Conservation (phyloP, 2,329 filamentous ascomycete species). For the Ceratocystiopsis minuta region DNA sequence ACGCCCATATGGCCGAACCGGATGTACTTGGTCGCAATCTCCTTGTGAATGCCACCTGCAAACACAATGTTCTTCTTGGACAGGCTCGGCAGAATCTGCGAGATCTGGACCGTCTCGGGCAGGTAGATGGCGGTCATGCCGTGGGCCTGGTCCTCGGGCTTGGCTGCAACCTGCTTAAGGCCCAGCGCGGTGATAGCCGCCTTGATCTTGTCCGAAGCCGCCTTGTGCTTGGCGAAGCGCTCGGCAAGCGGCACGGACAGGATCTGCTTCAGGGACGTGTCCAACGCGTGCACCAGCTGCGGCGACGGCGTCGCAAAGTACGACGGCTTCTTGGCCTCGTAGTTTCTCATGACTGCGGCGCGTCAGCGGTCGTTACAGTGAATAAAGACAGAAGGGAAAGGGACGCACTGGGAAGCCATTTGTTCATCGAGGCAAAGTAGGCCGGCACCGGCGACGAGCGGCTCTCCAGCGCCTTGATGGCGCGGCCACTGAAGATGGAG, state of each 20-base stretch:
- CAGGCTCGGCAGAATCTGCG: conserved; percentile 71
- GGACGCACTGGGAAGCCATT: conserved; percentile 73
- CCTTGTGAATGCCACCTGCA: conserved; percentile 88
- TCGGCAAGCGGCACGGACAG: conserved; percentile 62
- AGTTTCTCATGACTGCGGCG: conserved; percentile 79
- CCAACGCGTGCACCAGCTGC: conserved; percentile 79
- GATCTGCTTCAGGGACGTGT: conserved; percentile 78
- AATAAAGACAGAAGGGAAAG: background rate
- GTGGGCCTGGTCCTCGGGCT: conserved; percentile 82
- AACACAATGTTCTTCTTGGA: conserved; percentile 81
- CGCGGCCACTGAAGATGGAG: conserved; percentile 78
- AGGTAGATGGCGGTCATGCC: conserved; percentile 97
- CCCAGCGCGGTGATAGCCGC: conserved; percentile 63
- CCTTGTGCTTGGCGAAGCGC: conserved; percentile 66
- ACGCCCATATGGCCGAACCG: conserved; percentile 97
- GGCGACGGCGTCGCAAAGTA: conserved; percentile 97
- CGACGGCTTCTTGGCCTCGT: conserved; percentile 90
- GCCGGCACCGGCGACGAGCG: conserved; percentile 67
- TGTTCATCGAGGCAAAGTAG: conserved; percentile 94
- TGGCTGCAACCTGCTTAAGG: conserved; percentile 67
- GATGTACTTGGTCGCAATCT: conserved; percentile 84
- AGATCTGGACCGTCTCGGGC: conserved; percentile 62
- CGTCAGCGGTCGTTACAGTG: background rate
- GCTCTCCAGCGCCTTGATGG: conserved; percentile 61
- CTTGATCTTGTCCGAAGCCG: conserved; percentile 73